Evolutionary conservation across 2,329 filamentous ascomycete genomes (phyloP).

Genomic region (Colletotrichum truncatum): DNA sequence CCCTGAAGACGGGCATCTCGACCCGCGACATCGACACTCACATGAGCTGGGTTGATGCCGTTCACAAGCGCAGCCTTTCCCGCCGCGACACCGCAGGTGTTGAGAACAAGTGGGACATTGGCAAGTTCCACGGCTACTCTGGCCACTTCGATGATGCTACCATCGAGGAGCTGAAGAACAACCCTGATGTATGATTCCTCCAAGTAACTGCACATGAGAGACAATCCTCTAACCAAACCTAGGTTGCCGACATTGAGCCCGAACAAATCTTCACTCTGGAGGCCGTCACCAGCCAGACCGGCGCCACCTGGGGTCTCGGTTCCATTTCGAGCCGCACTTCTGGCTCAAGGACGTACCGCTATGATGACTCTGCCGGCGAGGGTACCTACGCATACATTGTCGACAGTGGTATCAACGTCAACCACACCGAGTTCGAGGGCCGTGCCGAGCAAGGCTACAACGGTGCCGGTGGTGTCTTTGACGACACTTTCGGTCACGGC

Average conservation of each 20-base stretch:
- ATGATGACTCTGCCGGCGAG: slow-evolving; percentile 43
- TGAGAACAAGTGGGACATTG: slow-evolving; percentile 48
- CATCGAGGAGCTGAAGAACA: slow-evolving; percentile 47
- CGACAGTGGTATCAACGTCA: slow-evolving; percentile 47
- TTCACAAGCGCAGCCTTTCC: slow-evolving; percentile 46
- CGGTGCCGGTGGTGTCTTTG: slow-evolving; percentile 36
- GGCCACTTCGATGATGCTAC: slow-evolving; percentile 53
- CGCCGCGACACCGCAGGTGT: slow-evolving; percentile 46
- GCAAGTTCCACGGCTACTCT: slow-evolving; percentile 50
- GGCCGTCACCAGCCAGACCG: slow-evolving; percentile 39
- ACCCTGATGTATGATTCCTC: slow-evolving; percentile 37
- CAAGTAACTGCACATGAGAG: not conserved
- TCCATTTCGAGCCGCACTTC: slow-evolving; percentile 47
- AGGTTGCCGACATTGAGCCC: slow-evolving; percentile 24
- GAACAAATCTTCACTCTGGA: slow-evolving; percentile 18
- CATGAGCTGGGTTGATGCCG: slow-evolving; percentile 42
- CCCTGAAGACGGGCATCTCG: slow-evolving; percentile 35
- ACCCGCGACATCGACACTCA: slow-evolving; percentile 43
- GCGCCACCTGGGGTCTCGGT: slow-evolving; percentile 53
- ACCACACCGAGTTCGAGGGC: slow-evolving; percentile 43
- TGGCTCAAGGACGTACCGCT: slow-evolving; percentile 38
- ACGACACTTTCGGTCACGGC: slow-evolving; percentile 51
- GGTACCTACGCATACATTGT: slow-evolving; percentile 50
- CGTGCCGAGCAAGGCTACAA: slow-evolving; percentile 32
- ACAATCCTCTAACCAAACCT: slow-evolving; percentile 1